Percentiles rank a stretch among this genome's conserved stretches.
These are phyloP conservation scores for Naganishia cerealis DNA, from an alignment of 1,284 basidiomycete species.

Conservation along the genomic window DNA sequence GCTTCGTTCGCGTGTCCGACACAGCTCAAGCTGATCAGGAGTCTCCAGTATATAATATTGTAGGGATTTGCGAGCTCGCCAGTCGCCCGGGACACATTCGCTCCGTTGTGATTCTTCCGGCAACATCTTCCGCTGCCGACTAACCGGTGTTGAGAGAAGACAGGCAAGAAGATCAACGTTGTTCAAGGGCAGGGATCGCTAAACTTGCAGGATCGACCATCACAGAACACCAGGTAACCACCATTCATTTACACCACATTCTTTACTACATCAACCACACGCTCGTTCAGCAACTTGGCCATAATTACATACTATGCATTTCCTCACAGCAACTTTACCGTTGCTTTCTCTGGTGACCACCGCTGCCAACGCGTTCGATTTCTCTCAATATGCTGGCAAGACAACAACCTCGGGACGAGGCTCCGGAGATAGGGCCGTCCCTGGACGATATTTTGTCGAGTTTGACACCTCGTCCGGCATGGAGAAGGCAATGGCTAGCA, in stretches of 20 bases:
- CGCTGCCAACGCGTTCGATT: conserved; percentile 23
- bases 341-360: conserved; percentile 9
- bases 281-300: neutral
- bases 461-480: conserved; percentile 43
- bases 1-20: conserved; percentile 5
- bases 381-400: conserved; percentile 30
- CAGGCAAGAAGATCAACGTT: too few relatives aligned
- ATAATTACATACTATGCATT: neutral
- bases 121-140: neutral
- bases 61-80: neutral
- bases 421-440: conserved; percentile 35
- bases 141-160: neutral
- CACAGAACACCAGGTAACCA: neutral
- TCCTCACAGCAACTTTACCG: conserved; percentile 12
- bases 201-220: neutral
- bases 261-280: neutral
- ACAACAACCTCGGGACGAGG: conserved; percentile 20
- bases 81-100: too few relatives aligned
- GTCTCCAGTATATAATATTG: neutral
- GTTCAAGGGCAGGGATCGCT: neutral
- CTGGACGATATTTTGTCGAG: conserved; percentile 48
- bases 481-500: conserved; percentile 14
- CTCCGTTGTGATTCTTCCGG: conserved; percentile 11
- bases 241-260: neutral
- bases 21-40: neutral